Percentiles rank a stretch among this genome's conserved stretches.
phyloP scores from a whole-genome alignment of 1,139 yeast species.

The Kurtzmaniella quercitrusa region DNA sequence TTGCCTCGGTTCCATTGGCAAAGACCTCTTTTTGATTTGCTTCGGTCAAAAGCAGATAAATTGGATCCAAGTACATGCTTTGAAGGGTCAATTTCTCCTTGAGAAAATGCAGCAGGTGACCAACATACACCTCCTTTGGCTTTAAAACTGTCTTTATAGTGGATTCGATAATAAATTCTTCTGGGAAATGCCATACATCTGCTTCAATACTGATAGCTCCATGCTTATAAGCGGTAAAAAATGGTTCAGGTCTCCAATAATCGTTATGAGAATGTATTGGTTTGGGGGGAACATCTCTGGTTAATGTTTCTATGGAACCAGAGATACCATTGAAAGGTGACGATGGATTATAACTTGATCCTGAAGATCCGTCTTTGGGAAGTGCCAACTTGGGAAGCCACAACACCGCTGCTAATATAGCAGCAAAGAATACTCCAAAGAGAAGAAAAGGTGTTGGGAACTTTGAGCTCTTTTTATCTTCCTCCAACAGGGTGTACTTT shows the following conservation, averaged over 20 bases:
- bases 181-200: constrained; percentile 58
- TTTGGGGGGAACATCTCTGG: constrained; percentile 46
- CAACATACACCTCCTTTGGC: constrained; percentile 52
- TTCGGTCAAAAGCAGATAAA: constrained; percentile 43
- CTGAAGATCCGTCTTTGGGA: not conserved
- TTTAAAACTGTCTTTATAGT: constrained; percentile 21
- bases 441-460: not conserved
- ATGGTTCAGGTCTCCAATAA: constrained; percentile 63
- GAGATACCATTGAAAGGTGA: constrained; percentile 6
- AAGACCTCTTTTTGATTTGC: constrained; percentile 32
- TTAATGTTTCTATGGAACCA: constrained; percentile 30
- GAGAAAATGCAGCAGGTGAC: constrained; percentile 55
- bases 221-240: constrained; percentile 54
- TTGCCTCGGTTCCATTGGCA: constrained; percentile 7
- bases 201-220: constrained; percentile 69
- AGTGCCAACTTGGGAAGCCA: not conserved
- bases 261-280: constrained; percentile 74
- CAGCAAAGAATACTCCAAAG: constrained; percentile 1
- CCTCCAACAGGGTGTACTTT: not conserved
- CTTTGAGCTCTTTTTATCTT: not conserved
- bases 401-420: not conserved
- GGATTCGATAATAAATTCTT: constrained; percentile 22
- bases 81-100: constrained; percentile 42
- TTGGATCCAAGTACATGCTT: constrained; percentile 51
- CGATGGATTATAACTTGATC: not conserved